phyloP scores from a whole-genome alignment of 371 early-diverging fungal genomes.

The Dinochytrium kinnereticum region DNA sequence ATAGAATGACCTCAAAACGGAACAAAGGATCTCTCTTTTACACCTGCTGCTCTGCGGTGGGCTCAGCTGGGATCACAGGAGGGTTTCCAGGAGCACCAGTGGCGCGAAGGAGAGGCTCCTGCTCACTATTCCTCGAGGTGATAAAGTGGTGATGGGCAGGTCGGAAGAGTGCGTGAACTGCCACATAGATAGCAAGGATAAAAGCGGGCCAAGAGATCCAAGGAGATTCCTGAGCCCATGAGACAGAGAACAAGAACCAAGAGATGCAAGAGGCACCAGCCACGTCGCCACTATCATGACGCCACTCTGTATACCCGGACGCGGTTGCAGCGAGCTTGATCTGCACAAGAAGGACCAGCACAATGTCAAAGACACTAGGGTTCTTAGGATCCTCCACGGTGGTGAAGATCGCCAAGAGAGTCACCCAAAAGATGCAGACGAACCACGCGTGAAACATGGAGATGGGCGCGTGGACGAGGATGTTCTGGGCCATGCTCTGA shows the following conservation, averaged over 20 bases:
- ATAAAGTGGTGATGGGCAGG: slow-evolving; percentile 24
- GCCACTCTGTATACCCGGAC: slow-evolving; percentile 70
- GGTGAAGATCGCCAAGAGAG: slow-evolving; percentile 66
- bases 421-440: slow-evolving; percentile 64
- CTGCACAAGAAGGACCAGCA: slow-evolving; percentile 60
- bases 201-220: slow-evolving; percentile 60
- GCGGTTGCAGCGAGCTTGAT: slow-evolving; percentile 66
- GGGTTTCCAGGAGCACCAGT: not conserved
- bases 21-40: not conserved
- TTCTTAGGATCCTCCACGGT: slow-evolving; percentile 38
- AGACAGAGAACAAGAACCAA: slow-evolving; percentile 54
- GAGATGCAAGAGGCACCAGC: slow-evolving; percentile 64
- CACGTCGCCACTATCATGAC: slow-evolving; percentile 61
- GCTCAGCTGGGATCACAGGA: not conserved
- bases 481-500: slow-evolving; percentile 52
- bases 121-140: slow-evolving; percentile 3
- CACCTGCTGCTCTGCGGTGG: not conserved
- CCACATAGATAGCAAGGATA: slow-evolving; percentile 56
- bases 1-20: too few relatives aligned
- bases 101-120: slow-evolving; percentile 22
- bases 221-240: slow-evolving; percentile 35
- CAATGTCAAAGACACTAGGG: slow-evolving; percentile 51
- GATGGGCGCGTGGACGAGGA: slow-evolving; percentile 76
- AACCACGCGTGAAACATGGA: slow-evolving; percentile 77
- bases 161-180: slow-evolving; percentile 56